Conservation (phyloP, 768 basidiomycete genomes). For the Boletellus sp. region DNA sequence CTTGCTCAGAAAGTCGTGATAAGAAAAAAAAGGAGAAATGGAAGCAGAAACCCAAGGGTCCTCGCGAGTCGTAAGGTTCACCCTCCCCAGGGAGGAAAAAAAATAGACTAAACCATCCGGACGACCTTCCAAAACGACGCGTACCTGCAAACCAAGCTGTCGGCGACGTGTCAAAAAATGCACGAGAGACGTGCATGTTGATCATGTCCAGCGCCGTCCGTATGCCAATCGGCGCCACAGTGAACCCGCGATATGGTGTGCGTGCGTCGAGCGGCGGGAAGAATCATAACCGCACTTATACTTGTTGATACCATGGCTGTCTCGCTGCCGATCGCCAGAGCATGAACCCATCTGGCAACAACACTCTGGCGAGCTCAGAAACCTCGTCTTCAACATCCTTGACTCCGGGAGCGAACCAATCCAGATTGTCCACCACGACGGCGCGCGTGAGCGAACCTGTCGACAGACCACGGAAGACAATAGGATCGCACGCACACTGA, state of each 20-base stretch:
- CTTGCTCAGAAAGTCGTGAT: no score
- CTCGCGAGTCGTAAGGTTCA: neutral
- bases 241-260: slow-evolving; percentile 58
- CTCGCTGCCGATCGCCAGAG: slow-evolving; percentile 65
- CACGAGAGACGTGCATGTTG: slow-evolving; percentile 56
- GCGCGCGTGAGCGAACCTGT: slow-evolving; percentile 55
- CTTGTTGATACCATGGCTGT: slow-evolving; percentile 61
- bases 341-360: slow-evolving; percentile 55
- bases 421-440: slow-evolving; percentile 70
- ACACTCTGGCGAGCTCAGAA: slow-evolving; percentile 48
- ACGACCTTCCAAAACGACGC: slow-evolving; percentile 32
- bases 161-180: neutral
- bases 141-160: slow-evolving; percentile 18
- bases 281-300: slow-evolving; percentile 41
- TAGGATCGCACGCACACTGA: no score
- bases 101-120: slow-evolving; percentile 20
- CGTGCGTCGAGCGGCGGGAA: no score
- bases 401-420: slow-evolving; percentile 52
- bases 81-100: neutral
- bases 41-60: neutral
- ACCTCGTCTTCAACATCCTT: slow-evolving; percentile 52
- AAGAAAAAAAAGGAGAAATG: neutral
- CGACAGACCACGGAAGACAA: slow-evolving; percentile 43
- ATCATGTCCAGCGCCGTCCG: slow-evolving; percentile 73
- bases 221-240: slow-evolving; percentile 48